Evolutionary conservation across 73 alveolate genomes (phyloP).

Genomic region (Paramecium caudatum): DNA sequence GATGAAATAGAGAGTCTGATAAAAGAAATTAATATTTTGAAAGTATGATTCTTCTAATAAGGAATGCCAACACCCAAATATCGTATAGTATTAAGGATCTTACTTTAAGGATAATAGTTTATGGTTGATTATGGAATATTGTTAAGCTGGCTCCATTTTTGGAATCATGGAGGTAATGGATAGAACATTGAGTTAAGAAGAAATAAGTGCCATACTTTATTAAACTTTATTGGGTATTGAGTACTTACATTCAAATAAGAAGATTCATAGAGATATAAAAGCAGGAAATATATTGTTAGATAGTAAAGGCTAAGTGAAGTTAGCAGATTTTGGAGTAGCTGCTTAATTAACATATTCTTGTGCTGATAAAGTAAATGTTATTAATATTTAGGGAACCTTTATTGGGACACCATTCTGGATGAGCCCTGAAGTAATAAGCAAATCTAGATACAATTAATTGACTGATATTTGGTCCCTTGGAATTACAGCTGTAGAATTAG

Average conservation of each 20-base stretch:
- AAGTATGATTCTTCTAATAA: constrained; percentile 57
- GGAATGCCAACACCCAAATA: constrained; percentile 93
- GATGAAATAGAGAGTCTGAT: constrained; percentile 79
- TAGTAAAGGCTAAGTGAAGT: constrained; percentile 93
- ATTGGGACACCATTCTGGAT: constrained; percentile 86
- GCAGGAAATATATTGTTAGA: constrained; percentile 98
- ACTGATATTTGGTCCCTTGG: constrained; percentile 95
- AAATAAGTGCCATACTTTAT: constrained; percentile 92
- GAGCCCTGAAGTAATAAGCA: constrained; percentile 80
- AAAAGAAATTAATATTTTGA: constrained; percentile 93
- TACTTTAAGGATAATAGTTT: constrained; percentile 92
- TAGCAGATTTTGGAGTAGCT: constrained; percentile 99
- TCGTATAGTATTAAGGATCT: constrained; percentile 92
- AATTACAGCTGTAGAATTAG: constrained; percentile 96
- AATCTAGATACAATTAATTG: constrained; percentile 72
- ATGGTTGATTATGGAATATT: constrained; percentile 97
- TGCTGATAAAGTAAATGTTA: constrained; percentile 84
- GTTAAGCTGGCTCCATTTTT: constrained; percentile 96
- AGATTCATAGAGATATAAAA: constrained; percentile 98
- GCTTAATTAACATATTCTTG: constrained; percentile 93
- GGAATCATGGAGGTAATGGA: constrained; percentile 95
- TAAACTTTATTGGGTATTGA: constrained; percentile 96
- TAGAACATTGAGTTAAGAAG: constrained; percentile 88
- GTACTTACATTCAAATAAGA: constrained; percentile 94
- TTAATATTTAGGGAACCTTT: not conserved